These are phyloP conservation scores for Rosa chinensis DNA, from an alignment of 306 rosid genomes.

Conservation along the genomic window DNA sequence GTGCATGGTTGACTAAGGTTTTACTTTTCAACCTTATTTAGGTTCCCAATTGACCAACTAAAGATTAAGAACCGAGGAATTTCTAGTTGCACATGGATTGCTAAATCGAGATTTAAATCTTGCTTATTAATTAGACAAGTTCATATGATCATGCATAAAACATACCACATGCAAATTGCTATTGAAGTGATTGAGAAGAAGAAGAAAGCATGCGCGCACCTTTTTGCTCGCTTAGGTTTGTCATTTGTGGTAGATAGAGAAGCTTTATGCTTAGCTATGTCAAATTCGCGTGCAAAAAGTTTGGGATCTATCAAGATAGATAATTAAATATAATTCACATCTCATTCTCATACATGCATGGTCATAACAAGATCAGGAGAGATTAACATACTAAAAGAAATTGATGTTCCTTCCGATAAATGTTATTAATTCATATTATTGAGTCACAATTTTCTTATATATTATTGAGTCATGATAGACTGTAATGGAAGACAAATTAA, in stretches of 20 bases:
- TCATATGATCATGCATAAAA: neutral
- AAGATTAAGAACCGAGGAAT: neutral
- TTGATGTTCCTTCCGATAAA: neutral
- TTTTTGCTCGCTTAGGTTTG: neutral
- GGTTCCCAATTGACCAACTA: neutral
- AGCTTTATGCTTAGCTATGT: neutral
- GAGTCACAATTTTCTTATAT: neutral
- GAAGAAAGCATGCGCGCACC: neutral
- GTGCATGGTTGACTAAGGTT: neutral
- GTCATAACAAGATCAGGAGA: neutral
- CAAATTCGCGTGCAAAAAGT: constrained; percentile 31
- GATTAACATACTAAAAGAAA: neutral
- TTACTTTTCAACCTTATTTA: neutral
- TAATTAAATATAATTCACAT: too few species aligned
- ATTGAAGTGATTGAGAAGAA: constrained; percentile 13
- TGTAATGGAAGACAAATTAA: neutral
- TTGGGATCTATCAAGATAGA: constrained; percentile 5
- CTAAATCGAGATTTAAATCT: neutral
- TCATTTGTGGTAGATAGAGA: neutral
- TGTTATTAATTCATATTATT: neutral
- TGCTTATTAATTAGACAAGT: neutral
- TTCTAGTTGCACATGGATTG: neutral
- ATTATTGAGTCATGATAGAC: neutral
- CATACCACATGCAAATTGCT: neutral
- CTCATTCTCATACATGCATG: neutral